These are phyloP conservation scores for Dioscorea cayenensis DNA, from an alignment of 116 monocot species.

Conservation along the genomic window DNA sequence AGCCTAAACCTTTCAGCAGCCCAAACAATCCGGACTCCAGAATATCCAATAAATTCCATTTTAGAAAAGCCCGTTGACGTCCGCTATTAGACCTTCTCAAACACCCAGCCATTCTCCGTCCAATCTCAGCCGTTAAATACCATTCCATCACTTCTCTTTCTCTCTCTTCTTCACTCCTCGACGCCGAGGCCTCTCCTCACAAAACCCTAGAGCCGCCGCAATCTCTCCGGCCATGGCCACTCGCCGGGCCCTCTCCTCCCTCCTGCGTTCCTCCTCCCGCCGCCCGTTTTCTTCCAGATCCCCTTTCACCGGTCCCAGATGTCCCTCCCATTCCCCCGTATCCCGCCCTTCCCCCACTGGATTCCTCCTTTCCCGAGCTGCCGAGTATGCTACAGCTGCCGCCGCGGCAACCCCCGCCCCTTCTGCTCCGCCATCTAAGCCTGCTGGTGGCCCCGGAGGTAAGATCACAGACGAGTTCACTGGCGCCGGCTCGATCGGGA, in stretches of 20 bases:
- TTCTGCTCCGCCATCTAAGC: slow-evolving; percentile 15
- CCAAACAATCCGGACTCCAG: slow-evolving; percentile 10
- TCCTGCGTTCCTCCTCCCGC: slow-evolving; percentile 7
- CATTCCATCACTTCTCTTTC: too few species aligned
- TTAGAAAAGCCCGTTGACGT: background rate
- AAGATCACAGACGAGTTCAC: slow-evolving; percentile 97
- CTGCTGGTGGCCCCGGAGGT: slow-evolving; percentile 26
- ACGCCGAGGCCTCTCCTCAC: too few species aligned
- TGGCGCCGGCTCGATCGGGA: slow-evolving; percentile 63
- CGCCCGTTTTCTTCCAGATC: slow-evolving; percentile 19
- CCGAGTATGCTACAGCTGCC: slow-evolving; percentile 44
- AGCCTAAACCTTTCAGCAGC: too few species aligned
- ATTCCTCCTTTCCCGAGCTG: slow-evolving; percentile 47
- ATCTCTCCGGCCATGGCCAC: background rate
- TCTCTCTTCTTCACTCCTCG: too few species aligned
- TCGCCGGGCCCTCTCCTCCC: background rate
- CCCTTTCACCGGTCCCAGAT: background rate
- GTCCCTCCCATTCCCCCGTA: slow-evolving; percentile 15
- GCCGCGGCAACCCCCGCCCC: slow-evolving; percentile 16
- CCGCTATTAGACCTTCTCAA: background rate
- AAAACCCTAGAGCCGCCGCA: too few species aligned
- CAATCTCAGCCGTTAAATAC: background rate
- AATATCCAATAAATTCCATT: slow-evolving; percentile 8
- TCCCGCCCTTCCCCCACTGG: slow-evolving; percentile 45
- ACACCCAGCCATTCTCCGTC: background rate